Evolutionary conservation across 768 basidiomycete species (phyloP).

Genomic region (Lactarius deliciosus): DNA sequence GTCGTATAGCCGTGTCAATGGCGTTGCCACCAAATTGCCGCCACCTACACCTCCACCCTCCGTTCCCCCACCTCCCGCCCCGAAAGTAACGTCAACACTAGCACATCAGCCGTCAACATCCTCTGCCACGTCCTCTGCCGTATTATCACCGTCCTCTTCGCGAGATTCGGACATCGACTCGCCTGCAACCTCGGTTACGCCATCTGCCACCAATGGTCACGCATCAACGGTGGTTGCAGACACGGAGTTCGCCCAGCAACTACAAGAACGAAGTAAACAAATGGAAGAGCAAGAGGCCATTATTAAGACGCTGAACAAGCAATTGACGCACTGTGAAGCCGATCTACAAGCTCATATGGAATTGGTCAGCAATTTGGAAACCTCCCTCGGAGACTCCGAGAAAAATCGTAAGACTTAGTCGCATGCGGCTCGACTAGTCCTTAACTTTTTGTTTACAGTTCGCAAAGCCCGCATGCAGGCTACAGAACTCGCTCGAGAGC

Average conservation of each 20-base stretch:
- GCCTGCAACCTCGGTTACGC: slow-evolving; percentile 48
- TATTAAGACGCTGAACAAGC: slow-evolving; percentile 94
- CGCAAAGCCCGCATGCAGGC: slow-evolving; percentile 94
- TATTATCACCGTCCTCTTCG: slow-evolving; percentile 57
- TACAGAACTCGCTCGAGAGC: slow-evolving; percentile 83
- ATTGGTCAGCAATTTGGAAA: slow-evolving; percentile 79
- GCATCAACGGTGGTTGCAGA: slow-evolving; percentile 43
- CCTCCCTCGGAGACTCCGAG: slow-evolving; percentile 86
- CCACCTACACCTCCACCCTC: slow-evolving; percentile 88
- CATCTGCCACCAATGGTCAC: slow-evolving; percentile 38
- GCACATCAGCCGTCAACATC: slow-evolving; percentile 54
- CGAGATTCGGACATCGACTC: slow-evolving; percentile 68
- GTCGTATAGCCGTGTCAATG: slow-evolving; percentile 56
- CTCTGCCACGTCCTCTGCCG: slow-evolving; percentile 49
- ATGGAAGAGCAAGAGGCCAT: slow-evolving; percentile 85
- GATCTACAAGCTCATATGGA: slow-evolving; percentile 93
- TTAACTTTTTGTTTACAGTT: slow-evolving; percentile 45
- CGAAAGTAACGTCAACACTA: slow-evolving; percentile 53
- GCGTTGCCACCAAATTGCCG: slow-evolving; percentile 73
- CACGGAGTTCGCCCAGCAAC: slow-evolving; percentile 51
- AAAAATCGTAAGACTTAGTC: slow-evolving; percentile 71
- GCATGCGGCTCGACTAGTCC: background rate
- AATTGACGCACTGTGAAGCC: slow-evolving; percentile 87
- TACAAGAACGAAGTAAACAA: slow-evolving; percentile 74
- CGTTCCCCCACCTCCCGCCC: slow-evolving; percentile 81